Evolutionary conservation across 805 yeast species (phyloP).

Genomic region (Wickerhamomyces hampshirensis): DNA sequence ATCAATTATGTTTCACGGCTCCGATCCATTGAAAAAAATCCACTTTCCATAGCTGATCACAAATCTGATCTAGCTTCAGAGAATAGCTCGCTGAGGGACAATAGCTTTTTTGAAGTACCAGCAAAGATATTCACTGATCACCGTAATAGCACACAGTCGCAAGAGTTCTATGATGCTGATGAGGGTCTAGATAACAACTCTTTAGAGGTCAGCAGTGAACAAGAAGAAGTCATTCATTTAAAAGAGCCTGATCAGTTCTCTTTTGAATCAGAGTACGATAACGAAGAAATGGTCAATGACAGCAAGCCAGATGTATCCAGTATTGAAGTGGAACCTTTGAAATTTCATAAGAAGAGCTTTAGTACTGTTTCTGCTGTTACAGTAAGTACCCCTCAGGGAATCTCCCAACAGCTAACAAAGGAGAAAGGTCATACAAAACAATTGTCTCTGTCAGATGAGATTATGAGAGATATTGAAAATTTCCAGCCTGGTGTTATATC

Average conservation of each 20-base stretch:
- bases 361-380: conserved; percentile 14
- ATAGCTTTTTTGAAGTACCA: not conserved
- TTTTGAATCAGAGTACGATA: conserved; percentile 13
- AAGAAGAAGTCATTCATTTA: not conserved
- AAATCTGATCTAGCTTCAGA: too few relatives aligned
- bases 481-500: conserved; percentile 13
- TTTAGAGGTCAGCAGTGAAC: not conserved
- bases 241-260: not conserved
- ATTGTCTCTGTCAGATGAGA: conserved; percentile 24
- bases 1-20: too few relatives aligned
- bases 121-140: not conserved
- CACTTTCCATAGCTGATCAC: too few relatives aligned
- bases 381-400: conserved; percentile 3
- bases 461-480: conserved; percentile 23
- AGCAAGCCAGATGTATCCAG: conserved; percentile 9
- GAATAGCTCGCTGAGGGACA: too few relatives aligned
- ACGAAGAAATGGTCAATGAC: not conserved
- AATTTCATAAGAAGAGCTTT: conserved; percentile 18
- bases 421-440: conserved; percentile 16
- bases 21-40: too few relatives aligned
- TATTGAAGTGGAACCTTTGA: conserved; percentile 18
- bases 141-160: not conserved
- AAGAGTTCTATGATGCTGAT: conserved; percentile 15
- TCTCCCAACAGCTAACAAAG: not conserved
- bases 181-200: conserved; percentile 1